Evolutionary conservation across 176 grass and related monocot species (phyloP), one percentile per base, ranked within the genome.

Genomic region (Bolboschoenus planiculmis): DNA sequence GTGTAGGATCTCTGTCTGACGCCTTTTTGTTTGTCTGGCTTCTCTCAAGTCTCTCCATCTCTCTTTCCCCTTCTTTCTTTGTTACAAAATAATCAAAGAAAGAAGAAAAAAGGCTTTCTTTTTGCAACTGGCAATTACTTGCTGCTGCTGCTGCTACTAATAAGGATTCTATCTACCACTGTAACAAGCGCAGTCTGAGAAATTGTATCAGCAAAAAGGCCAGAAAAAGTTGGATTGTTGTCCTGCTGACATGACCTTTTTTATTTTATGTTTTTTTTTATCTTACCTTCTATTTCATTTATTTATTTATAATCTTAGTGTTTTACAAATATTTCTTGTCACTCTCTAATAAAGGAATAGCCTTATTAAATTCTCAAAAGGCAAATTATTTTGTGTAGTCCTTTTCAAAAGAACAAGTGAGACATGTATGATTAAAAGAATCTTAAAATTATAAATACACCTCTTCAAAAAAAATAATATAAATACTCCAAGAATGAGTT

Each of bases 21-120:
- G 21, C 23, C 1, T 47, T n/a, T 74, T 74, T 74, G 40, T 74
- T 74, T 74, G 70, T 48, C 70, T 48, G 70, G 65, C 65, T 42
- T 40, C 40, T 27, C 70, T 71, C 66, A 24, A 24, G 66, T 71
- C 66, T 42, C 37, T 23, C 40, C 37, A 39, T 43, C 37, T n/a
- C 67, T 66, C 67, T 10, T n/a, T n/a, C n/a, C n/a, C n/a, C n/a
- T n/a, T n/a, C n/a, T n/a, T n/a, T n/a, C n/a, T n/a, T 18, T 51
- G 63, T 5, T 67, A 59, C 6, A 59, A n/a, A n/a, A 13, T 30
- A 4, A 71, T 71, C 20, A 71, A 65, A 60, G 7, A 10, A 13
- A 27, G 29, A 15, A 51, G 14, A n/a, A 21, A 53, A 53, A 18
- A 15, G 50, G 14, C 50, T 53, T 15, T 15, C 18, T 23, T 58